A percentile compares a stretch with the other conserved stretches of the same genome.
phyloP scores from a whole-genome alignment of 2,329 filamentous ascomycete genomes.

The Calonectria ilicicola region DNA sequence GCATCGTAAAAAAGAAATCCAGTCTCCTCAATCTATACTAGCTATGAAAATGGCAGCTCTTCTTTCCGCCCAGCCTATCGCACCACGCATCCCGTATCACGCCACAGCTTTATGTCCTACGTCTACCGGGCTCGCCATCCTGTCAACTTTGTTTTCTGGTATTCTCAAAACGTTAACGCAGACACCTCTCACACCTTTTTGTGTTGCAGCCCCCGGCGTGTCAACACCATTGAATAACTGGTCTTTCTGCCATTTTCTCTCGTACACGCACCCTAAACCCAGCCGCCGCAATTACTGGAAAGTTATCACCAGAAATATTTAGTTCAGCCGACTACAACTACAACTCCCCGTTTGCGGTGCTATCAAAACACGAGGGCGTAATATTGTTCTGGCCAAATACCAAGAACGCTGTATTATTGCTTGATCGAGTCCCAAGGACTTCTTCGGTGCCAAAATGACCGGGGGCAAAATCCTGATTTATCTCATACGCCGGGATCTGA shows the following conservation, averaged over 20 bases:
- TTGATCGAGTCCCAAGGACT: background rate
- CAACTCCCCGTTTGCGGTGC: background rate
- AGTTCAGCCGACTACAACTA: slow-evolving; percentile 1
- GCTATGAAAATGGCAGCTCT: slow-evolving; percentile 6
- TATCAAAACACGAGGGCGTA: background rate
- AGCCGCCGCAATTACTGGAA: background rate
- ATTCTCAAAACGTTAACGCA: background rate
- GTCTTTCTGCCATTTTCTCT: background rate
- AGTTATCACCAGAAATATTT: background rate
- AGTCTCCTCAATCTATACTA: background rate
- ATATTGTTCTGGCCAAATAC: background rate
- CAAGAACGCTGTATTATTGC: background rate
- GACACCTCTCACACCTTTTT: too few relatives aligned
- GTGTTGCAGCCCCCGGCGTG: background rate
- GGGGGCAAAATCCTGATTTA: slow-evolving; percentile 72
- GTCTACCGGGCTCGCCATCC: background rate
- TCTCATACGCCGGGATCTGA: slow-evolving; percentile 78
- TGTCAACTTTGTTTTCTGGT: background rate
- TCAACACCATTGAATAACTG: background rate
- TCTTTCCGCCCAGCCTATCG: background rate
- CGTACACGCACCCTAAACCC: background rate
- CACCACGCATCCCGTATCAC: background rate
- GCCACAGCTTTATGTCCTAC: background rate
- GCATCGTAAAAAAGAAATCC: slow-evolving; percentile 37
- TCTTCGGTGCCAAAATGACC: slow-evolving; percentile 42